Evolutionary conservation across 768 basidiomycete genomes (phyloP), one percentile per base, ranked within the genome.

Genomic region (Mycena albidolilacea): DNA sequence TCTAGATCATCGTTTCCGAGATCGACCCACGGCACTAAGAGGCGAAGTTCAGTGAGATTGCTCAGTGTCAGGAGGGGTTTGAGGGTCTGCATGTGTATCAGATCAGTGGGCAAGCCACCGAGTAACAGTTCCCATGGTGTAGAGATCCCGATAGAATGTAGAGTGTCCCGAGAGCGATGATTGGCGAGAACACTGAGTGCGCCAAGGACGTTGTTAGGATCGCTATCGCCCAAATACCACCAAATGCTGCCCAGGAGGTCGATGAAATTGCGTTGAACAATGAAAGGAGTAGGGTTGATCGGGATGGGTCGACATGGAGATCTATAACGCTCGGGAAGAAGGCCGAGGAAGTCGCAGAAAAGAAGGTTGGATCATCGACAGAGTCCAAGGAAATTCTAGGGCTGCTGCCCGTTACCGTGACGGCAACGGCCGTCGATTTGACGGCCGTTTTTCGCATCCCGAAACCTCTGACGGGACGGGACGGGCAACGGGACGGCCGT

Each of bases 1-100:
- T 41, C 59, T n/a, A 60, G 17, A 41, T 60, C 59, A 9, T 60
- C 59, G 41, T 60, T 60, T 21, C 59, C 41, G n/a, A 60, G 19
- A 14, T 39, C 38, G 5, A 60, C 39, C 59, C 59, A 60, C 41
- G 39, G 19, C 12, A 60, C 10, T 5, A 17, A 23, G 9, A 60
- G n/a, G 23, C 12, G 3, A 7, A 60, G 59, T 4, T 43, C 19
- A 11, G 38, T 60, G 59, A 60, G 59, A n/a, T 43, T 43, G 19
- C 39, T 21, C 41, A 60, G n/a, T 10, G 59, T 5, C 10, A 60
- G 17, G 11, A 60, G 39, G 10, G 59, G 38, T 1, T 21, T n/a
- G 5, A 60, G n/a, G n/a, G 59, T 23, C 19, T 41, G 41, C n/a
- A 60, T 5, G 7, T 39, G 41, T 43, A 60, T 2, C 6, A 35